phyloP scores from a whole-genome alignment of 2,329 filamentous ascomycete species.

The Claviceps sp. region DNA sequence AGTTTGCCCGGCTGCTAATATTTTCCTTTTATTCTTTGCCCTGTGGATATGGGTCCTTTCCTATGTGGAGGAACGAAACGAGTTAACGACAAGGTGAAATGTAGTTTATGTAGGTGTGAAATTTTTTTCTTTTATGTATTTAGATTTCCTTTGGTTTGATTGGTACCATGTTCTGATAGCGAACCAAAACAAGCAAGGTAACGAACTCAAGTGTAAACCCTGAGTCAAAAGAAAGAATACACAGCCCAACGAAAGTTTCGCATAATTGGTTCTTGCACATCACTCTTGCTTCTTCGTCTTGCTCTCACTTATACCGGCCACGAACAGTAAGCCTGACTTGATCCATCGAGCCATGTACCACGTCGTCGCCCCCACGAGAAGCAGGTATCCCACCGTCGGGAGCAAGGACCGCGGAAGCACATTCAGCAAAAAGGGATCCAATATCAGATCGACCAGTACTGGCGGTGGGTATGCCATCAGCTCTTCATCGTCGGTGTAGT shows the following conservation, averaged over 20 bases:
- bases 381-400: slow-evolving; percentile 57
- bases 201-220: not conserved
- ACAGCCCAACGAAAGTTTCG: not conserved
- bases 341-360: slow-evolving; percentile 29
- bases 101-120: not conserved
- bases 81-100: slow-evolving; percentile 4
- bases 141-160: slow-evolving; percentile 2
- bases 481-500: slow-evolving; percentile 59
- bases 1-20: not conserved
- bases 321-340: slow-evolving; percentile 14
- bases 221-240: not conserved
- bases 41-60: not conserved
- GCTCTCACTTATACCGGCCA: slow-evolving; percentile 13
- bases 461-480: slow-evolving; percentile 65
- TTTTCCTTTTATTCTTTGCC: not conserved
- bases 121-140: slow-evolving; percentile 2
- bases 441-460: slow-evolving; percentile 67
- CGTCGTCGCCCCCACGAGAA: slow-evolving; percentile 39
- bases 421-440: slow-evolving; percentile 77
- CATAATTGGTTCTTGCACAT: not conserved
- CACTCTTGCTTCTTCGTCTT: slow-evolving; percentile 26
- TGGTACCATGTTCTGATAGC: not conserved
- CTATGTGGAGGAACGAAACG: slow-evolving; percentile 2
- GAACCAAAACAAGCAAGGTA: not conserved
- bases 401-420: slow-evolving; percentile 65